Evolutionary conservation across 805 yeast genomes (phyloP), one percentile per base, ranked within the genome.

Genomic region (Soucietia sequanensis): DNA sequence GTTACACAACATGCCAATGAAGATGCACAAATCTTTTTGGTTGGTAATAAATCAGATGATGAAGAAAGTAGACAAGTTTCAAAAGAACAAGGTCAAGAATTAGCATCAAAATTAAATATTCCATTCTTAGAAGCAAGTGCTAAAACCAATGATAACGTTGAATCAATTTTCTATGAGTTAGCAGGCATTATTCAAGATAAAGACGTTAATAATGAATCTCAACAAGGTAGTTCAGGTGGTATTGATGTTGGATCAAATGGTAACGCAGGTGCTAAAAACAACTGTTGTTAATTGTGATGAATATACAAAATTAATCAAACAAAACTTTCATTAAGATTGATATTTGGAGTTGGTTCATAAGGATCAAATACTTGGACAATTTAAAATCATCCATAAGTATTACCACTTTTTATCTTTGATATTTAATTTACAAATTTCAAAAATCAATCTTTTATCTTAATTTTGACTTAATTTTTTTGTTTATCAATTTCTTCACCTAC

Each of bases 91-190:
- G 99, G 98, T 53, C 87, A 84, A 58, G 79, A 77, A 14, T 71
- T 93, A 46, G 97, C 98, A 18, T 75, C 80, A 39, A 95, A 84
- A 61, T 74, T 93, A 48, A 86, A 86, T 37, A 73, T 93, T 37
- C 95, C 96, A 20, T 93, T 93, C 64, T 73, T 93, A 56, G 99
- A 93, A 70, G 95, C 98, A 20, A 81, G 93, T 65, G 99, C 99
- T 25, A 93, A 93, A 72, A 82, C 90, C 31, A 90, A 89, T 52
- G 81, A 80, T 39, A 89, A 90, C 54, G 99, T 93, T 43, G 95
- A 87, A 54, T 88, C 88, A 39, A 81, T 95, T 30, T 93, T 93
- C 68, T 82, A 84, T 65, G 85, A 88, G 50, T 75, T 93, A 54
- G 96, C 97, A 9, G 78, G 82, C 27, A 72, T 86, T 50, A 87